phyloP scores from a whole-genome alignment of 2,329 filamentous ascomycete genomes.

The Penicillium sp. region DNA sequence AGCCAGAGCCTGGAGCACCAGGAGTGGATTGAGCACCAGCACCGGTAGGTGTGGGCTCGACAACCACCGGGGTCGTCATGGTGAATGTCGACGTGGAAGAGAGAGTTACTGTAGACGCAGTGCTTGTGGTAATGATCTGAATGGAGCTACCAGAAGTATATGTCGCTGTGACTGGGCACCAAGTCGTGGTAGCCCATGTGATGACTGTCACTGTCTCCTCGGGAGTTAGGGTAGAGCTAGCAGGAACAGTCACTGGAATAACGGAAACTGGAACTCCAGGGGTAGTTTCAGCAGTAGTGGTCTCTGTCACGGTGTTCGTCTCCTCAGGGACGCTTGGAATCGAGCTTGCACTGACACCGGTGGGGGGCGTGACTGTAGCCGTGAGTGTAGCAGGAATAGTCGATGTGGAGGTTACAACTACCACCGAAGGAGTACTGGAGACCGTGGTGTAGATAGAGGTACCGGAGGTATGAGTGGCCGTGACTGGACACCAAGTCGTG shows the following conservation, averaged over 20 bases:
- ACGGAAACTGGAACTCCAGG: neutral
- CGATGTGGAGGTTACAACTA: neutral
- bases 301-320: conserved; percentile 16
- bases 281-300: conserved; percentile 16
- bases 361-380: neutral
- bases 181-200: conserved; percentile 32
- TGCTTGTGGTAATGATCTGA: conserved; percentile 56
- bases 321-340: neutral
- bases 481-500: conserved; percentile 33
- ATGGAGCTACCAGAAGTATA: conserved; percentile 49
- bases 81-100: conserved; percentile 26
- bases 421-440: conserved; percentile 51
- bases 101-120: conserved; percentile 51
- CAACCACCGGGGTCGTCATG: conserved; percentile 47
- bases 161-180: conserved; percentile 34
- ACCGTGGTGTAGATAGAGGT: conserved; percentile 51
- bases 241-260: neutral
- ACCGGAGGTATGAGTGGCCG: conserved; percentile 40
- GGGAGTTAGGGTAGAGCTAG: neutral
- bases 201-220: conserved; percentile 24
- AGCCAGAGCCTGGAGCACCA: conserved; percentile 5
- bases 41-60: neutral
- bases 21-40: neutral
- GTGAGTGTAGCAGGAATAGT: conserved; percentile 43
- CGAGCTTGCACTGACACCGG: neutral